These are phyloP conservation scores for Eucalyptus fibrosa DNA, from an alignment of 345 rosid genomes.

Conservation along the genomic window DNA sequence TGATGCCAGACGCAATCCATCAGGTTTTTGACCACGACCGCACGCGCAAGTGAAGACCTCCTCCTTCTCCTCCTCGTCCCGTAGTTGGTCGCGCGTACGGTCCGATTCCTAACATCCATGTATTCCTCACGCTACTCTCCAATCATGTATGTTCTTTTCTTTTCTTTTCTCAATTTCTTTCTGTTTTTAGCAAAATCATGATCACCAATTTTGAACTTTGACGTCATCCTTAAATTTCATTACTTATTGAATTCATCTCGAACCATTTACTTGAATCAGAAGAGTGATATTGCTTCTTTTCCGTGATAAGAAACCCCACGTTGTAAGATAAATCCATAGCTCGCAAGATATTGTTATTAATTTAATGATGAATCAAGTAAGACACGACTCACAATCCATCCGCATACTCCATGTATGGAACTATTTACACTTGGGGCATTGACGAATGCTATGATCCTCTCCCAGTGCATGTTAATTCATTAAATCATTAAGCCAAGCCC, in stretches of 20 bases:
- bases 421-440: not conserved
- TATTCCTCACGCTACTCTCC: not conserved
- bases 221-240: not conserved
- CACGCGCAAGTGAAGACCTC: not conserved
- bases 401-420: not conserved
- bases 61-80: not conserved
- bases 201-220: not conserved
- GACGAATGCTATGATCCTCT: not conserved
- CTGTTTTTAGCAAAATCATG: not conserved
- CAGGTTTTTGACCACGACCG: not conserved
- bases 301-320: accelerated
- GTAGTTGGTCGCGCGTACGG: not conserved
- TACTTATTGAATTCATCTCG: not conserved
- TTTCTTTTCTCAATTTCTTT: not conserved
- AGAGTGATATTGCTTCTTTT: not conserved
- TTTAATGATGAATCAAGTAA: not conserved
- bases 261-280: not conserved
- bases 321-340: not conserved
- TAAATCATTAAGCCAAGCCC: not conserved
- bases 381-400: accelerated
- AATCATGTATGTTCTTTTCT: not conserved
- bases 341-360: not conserved
- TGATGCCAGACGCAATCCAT: not conserved
- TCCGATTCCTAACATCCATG: not conserved
- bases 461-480: not conserved